Percentiles rank a stretch among this genome's conserved stretches.
phyloP scores from a whole-genome alignment of 2,329 filamentous ascomycete genomes.

The Colletotrichum kahawae region DNA sequence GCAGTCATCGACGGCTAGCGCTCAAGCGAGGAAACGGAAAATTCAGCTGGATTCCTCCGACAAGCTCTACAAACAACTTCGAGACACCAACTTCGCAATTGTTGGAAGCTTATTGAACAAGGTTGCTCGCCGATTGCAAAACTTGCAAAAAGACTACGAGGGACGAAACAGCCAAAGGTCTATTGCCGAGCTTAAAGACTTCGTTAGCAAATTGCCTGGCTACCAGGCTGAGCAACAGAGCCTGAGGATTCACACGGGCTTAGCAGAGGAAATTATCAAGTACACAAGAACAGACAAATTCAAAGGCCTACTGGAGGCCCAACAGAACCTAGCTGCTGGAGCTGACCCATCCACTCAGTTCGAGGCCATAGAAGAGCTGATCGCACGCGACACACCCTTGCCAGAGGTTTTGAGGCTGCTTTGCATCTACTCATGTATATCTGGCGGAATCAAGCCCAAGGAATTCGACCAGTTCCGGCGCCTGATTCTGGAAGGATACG shows the following conservation, averaged over 20 bases:
- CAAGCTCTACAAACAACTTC: conserved; percentile 83
- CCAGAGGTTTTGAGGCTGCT: conserved; percentile 83
- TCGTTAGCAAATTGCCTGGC: conserved; percentile 89
- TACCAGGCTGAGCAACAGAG: conserved; percentile 95
- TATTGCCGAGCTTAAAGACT: conserved; percentile 86
- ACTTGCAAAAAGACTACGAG: conserved; percentile 86
- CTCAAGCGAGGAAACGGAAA: conserved; percentile 78
- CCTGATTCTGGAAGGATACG: conserved; percentile 89
- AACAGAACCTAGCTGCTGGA: conserved; percentile 92
- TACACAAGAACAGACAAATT: conserved; percentile 90
- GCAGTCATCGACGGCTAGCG: conserved; percentile 59
- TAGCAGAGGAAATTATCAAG: conserved; percentile 96
- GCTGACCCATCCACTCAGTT: conserved; percentile 89
- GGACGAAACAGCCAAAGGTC: conserved; percentile 85
- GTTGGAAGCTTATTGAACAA: conserved; percentile 90
- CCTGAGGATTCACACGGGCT: conserved; percentile 86
- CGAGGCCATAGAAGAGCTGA: conserved; percentile 92
- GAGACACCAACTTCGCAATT: conserved; percentile 94
- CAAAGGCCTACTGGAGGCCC: conserved; percentile 85
- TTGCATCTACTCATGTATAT: conserved; percentile 90
- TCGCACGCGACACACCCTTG: conserved; percentile 82
- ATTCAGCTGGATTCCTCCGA: conserved; percentile 89
- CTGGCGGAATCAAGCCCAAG: conserved; percentile 84
- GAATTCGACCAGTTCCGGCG: conserved; percentile 91
- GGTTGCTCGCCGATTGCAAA: conserved; percentile 83